phyloP scores from a whole-genome alignment of 805 yeast species.

The Yarrowia hollandica region DNA sequence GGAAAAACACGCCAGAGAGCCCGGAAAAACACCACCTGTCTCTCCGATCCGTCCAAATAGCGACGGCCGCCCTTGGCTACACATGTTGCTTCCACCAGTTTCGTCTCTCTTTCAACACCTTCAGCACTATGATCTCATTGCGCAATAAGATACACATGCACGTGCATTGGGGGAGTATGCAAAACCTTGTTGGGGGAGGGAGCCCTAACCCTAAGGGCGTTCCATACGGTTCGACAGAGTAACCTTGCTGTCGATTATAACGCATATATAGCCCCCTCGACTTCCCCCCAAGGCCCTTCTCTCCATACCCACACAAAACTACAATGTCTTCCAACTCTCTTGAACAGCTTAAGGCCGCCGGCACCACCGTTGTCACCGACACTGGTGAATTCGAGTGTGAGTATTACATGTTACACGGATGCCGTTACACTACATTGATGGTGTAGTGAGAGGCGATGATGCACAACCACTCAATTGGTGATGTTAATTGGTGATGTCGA shows the following conservation, averaged over 20 bases:
- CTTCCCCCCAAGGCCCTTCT: not conserved
- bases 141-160: constrained; percentile 21
- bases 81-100: no score
- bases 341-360: constrained; percentile 90
- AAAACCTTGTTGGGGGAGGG: constrained; percentile 13
- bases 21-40: no score
- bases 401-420: constrained; percentile 33
- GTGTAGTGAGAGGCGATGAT: no score
- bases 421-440: not conserved
- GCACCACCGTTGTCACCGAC: constrained; percentile 96
- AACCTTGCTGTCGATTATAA: constrained; percentile 23
- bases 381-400: constrained; percentile 93
- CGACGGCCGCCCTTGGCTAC: no score
- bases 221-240: constrained; percentile 27
- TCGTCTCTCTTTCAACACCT: no score
- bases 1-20: no score
- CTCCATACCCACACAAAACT: not conserved
- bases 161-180: constrained; percentile 6
- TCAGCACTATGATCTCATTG: constrained; percentile 20
- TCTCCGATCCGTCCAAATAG: no score
- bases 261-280: constrained; percentile 18
- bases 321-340: constrained; percentile 56
- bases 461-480: not conserved
- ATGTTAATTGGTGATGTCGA: not conserved
- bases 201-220: constrained; percentile 17